phyloP scores from a whole-genome alignment of 2,329 filamentous ascomycete genomes.

The Neofusicoccum ribis region DNA sequence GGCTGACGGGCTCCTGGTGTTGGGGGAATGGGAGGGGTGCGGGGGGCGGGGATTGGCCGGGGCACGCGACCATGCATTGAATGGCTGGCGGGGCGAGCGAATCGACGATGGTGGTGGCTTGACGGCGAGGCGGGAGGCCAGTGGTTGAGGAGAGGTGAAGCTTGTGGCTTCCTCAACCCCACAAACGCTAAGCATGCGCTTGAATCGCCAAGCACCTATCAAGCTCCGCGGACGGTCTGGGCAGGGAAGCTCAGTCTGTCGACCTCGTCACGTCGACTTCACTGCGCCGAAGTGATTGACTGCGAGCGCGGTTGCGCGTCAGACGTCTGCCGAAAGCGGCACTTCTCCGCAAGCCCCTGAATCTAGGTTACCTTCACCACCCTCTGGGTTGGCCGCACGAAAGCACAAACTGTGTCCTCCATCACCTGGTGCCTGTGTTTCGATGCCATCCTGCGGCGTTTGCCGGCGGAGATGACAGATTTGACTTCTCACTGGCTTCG shows the following conservation, averaged over 20 bases:
- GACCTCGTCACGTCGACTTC: neutral
- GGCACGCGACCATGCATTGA: neutral
- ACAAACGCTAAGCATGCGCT: constrained; percentile 5
- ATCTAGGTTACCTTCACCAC: neutral
- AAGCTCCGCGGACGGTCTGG: neutral
- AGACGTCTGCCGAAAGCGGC: neutral
- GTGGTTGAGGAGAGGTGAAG: neutral
- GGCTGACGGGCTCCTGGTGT: no score
- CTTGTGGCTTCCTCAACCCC: neutral
- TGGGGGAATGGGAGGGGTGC: neutral
- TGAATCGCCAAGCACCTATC: neutral
- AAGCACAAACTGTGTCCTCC: neutral
- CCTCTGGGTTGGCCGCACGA: neutral
- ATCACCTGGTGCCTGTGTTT: neutral
- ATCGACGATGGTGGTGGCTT: neutral
- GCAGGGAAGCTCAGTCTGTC: neutral
- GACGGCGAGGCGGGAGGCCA: neutral
- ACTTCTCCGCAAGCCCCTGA: neutral
- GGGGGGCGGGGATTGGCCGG: neutral
- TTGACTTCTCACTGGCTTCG: neutral
- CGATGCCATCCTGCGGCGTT: neutral
- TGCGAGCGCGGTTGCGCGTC: neutral
- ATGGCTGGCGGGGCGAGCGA: neutral
- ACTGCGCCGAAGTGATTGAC: neutral
- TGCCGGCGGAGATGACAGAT: neutral